A percentile compares a stretch with the other conserved stretches of the same genome.
These are phyloP conservation scores for Centella asiatica DNA, from an alignment of 129 eudicot species.

Conservation along the genomic window DNA sequence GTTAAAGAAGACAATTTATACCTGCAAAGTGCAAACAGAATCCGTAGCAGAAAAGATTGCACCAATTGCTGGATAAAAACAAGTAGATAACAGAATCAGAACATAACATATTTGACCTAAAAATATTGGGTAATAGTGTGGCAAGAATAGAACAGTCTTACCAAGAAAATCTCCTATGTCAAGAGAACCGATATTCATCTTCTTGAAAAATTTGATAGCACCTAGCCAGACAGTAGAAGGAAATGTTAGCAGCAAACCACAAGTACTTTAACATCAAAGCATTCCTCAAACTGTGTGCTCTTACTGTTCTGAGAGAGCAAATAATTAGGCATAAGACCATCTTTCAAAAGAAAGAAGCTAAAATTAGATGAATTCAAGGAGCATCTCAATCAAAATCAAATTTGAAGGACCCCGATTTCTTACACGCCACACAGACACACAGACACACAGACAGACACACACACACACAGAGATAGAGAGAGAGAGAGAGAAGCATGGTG, in stretches of 20 bases:
- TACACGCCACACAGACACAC: too few relatives aligned
- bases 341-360: too few relatives aligned
- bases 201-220: constrained; percentile 47
- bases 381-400: too few relatives aligned
- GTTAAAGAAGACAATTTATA: constrained; percentile 4
- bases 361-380: too few relatives aligned
- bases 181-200: constrained; percentile 59
- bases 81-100: neutral
- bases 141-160: constrained; percentile 15
- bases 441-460: too few relatives aligned
- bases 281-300: neutral
- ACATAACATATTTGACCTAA: neutral
- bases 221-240: constrained; percentile 33
- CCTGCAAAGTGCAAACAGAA: constrained; percentile 81
- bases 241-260: constrained; percentile 2
- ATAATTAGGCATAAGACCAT: neutral
- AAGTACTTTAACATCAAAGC: neutral
- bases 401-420: too few relatives aligned
- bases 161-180: constrained; percentile 75
- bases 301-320: neutral
- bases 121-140: neutral
- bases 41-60: constrained; percentile 72
- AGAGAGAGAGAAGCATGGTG: too few relatives aligned
- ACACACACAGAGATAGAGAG: too few relatives aligned
- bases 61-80: constrained; percentile 33